Evolutionary conservation across 2,329 filamentous ascomycete genomes (phyloP).

Genomic region (Furcasterigmium furcatum): DNA sequence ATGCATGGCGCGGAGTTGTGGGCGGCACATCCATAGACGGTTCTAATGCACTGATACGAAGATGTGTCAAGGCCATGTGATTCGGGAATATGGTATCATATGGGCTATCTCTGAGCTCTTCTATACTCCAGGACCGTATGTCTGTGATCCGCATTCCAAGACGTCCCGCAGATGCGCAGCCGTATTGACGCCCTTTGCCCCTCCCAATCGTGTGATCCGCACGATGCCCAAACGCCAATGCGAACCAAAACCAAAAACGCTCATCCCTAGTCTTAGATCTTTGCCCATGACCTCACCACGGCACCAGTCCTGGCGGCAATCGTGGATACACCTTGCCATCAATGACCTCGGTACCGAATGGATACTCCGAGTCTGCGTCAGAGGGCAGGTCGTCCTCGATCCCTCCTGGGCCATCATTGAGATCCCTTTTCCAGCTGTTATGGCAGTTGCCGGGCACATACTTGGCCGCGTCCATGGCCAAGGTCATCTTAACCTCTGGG

Average conservation of each 20-base stretch:
- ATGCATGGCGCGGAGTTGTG: too few relatives aligned
- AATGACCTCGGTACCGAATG: slow-evolving; percentile 32
- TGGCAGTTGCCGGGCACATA: slow-evolving; percentile 46
- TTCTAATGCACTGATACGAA: too few relatives aligned
- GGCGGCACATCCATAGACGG: too few relatives aligned
- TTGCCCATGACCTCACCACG: too few relatives aligned
- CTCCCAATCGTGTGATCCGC: not conserved
- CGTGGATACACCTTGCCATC: slow-evolving; percentile 36
- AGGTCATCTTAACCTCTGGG: slow-evolving; percentile 55
- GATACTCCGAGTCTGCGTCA: slow-evolving; percentile 22
- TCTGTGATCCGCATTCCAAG: too few relatives aligned
- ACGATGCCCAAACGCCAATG: not conserved
- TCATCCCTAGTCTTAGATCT: too few relatives aligned
- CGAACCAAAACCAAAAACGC: not conserved
- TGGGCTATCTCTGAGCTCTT: too few relatives aligned
- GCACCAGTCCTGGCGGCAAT: slow-evolving; percentile 26
- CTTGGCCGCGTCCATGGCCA: slow-evolving; percentile 50
- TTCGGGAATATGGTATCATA: too few relatives aligned
- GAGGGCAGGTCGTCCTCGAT: slow-evolving; percentile 11
- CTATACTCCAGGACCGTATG: too few relatives aligned
- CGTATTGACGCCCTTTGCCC: not conserved
- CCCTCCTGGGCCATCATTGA: slow-evolving; percentile 10
- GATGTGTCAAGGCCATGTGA: too few relatives aligned
- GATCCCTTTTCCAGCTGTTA: slow-evolving; percentile 40
- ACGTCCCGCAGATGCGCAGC: too few relatives aligned